Conservation (phyloP, 2,329 filamentous ascomycete genomes). For the Phaeosphaeriaceae sp. region DNA sequence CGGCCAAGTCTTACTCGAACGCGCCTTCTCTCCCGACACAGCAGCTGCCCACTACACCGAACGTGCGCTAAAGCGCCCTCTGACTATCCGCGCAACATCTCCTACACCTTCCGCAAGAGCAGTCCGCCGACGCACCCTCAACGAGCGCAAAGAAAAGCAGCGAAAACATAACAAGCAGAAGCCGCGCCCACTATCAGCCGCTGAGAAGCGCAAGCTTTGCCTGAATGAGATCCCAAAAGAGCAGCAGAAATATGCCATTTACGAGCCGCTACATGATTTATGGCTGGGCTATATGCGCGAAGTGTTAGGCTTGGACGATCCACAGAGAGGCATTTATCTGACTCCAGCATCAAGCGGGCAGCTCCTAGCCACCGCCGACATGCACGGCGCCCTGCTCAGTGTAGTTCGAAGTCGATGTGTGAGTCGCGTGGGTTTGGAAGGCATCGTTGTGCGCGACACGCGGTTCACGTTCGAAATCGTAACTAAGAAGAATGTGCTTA, state of each 20-base stretch:
- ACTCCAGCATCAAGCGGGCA: constrained; percentile 68
- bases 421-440: constrained; percentile 80
- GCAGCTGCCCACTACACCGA: constrained; percentile 77
- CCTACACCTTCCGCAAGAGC: constrained; percentile 61
- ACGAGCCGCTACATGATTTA: constrained; percentile 76
- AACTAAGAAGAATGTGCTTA: constrained; percentile 72
- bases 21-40: constrained; percentile 79
- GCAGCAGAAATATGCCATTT: constrained; percentile 75
- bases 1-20: constrained; percentile 68
- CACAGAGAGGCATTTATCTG: constrained; percentile 53
- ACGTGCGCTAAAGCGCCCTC: constrained; percentile 81
- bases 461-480: constrained; percentile 87
- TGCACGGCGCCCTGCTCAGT: constrained; percentile 83
- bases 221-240: constrained; percentile 76
- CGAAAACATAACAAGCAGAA: constrained; percentile 55
- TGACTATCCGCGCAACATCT: constrained; percentile 79
- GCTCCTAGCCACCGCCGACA: constrained; percentile 84
- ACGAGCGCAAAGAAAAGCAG: constrained; percentile 42
- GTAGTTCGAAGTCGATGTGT: constrained; percentile 84
- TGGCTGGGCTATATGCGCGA: constrained; percentile 90
- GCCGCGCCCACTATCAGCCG: constrained; percentile 76
- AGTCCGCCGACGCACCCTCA: constrained; percentile 61
- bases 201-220: constrained; percentile 74
- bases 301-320: constrained; percentile 68
- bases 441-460: constrained; percentile 88